Percentiles rank a stretch among this genome's conserved stretches.
These are phyloP conservation scores for Moesziomyces aphidis DNA, from an alignment of 1,284 basidiomycete species.

Conservation along the genomic window DNA sequence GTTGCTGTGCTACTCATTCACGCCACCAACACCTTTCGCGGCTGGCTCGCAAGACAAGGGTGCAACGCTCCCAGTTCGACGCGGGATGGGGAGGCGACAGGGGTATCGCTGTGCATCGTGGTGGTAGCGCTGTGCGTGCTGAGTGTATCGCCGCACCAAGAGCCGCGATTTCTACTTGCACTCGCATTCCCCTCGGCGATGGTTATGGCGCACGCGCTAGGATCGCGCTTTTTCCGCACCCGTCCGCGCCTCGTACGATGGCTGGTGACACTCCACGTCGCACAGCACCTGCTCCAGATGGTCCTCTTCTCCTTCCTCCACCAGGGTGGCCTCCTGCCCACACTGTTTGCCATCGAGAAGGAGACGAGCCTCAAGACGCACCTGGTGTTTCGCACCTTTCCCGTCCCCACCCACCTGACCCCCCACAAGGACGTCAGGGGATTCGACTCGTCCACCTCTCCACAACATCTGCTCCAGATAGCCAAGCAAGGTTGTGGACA, in stretches of 20 bases:
- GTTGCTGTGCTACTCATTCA: conserved; percentile 10
- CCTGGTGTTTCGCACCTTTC: conserved; percentile 45
- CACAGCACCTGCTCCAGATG: conserved; percentile 38
- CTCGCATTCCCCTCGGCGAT: conserved; percentile 57
- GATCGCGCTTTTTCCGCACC: conserved; percentile 14
- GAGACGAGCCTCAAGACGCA: not conserved
- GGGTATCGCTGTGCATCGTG: conserved; percentile 18
- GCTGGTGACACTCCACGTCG: conserved; percentile 14
- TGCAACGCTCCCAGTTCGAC: no score
- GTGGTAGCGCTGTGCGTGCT: conserved; percentile 48
- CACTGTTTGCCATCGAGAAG: conserved; percentile 31
- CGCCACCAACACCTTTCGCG: not conserved
- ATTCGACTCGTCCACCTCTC: conserved; percentile 1
- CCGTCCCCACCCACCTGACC: conserved; percentile 37
- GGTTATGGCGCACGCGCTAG: conserved; percentile 33
- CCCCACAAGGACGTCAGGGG: conserved; percentile 3
- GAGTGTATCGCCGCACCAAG: conserved; percentile 68
- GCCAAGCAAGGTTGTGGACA: conserved; percentile 9
- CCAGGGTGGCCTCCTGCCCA: conserved; percentile 44
- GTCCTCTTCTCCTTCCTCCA: conserved; percentile 48
- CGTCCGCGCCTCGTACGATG: conserved; percentile 18
- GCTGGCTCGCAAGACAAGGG: no score
- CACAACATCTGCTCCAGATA: not conserved
- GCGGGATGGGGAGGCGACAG: not conserved
- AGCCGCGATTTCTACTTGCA: conserved; percentile 67